A percentile compares a stretch with the other conserved stretches of the same genome.
Evolutionary conservation across 305 asterid species (phyloP).

Genomic region (Salvia sclarea): DNA sequence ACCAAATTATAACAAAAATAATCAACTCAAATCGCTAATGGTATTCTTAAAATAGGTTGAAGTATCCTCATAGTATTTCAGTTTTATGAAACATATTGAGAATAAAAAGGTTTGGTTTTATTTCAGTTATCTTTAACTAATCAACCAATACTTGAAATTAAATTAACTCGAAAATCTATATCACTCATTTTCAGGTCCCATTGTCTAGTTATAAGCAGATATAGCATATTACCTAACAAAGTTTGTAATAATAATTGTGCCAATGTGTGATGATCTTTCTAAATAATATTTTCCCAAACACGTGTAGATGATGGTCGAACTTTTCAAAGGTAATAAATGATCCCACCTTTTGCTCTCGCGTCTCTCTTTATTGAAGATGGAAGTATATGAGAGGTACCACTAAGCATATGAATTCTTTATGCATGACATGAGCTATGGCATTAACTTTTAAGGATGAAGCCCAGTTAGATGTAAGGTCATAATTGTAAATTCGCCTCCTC

Average conservation of each 20-base stretch:
- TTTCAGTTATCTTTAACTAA: not conserved
- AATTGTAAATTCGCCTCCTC: not conserved
- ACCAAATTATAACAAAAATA: too few species aligned
- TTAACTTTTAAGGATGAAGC: not conserved
- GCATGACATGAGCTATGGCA: not conserved
- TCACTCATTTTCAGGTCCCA: not conserved
- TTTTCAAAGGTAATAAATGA: conserved; percentile 11
- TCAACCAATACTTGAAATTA: not conserved
- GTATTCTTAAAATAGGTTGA: too few species aligned
- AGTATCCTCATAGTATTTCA: too few species aligned
- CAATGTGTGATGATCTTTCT: too few species aligned
- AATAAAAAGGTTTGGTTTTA: not conserved
- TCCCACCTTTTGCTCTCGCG: not conserved
- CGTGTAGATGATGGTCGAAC: conserved; percentile 5
- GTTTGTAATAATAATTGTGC: not conserved
- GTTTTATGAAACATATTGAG: too few species aligned
- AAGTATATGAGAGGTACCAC: not conserved
- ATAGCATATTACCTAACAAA: not conserved
- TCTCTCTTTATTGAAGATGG: not conserved
- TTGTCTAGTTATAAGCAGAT: not conserved
- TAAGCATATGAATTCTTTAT: not conserved
- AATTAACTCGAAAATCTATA: not conserved
- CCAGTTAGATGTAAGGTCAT: not conserved
- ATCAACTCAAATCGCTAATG: too few species aligned
- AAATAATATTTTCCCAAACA: not conserved